Base-by-base conservation (phyloP, 2,329 filamentous ascomycete genomes). In the Fusarium concolor region DNA sequence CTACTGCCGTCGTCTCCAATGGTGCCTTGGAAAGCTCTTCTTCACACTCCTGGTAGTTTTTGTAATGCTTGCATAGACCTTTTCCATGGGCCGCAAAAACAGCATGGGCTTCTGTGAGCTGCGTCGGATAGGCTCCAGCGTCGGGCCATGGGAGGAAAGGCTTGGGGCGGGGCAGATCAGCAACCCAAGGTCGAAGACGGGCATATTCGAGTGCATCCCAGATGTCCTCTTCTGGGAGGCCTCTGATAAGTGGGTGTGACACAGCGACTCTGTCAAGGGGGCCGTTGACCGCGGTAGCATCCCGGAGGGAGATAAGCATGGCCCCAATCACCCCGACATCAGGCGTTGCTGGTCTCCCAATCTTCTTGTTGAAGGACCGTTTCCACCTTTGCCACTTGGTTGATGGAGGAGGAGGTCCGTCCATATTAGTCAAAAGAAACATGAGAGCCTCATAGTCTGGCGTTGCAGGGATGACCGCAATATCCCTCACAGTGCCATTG, bases 361-460 rank as follows among this genome's bases (percentile, higher is more conserved):
- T 10, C 14, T 65, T 65, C 22, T 62, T 65, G 7, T 67, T 62
- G 1, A 57, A n/a, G 28, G 43, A 57, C 6, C 62, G 42, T 9
- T 9, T 29, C 7, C 47, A 29, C n/a, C 49, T 56, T 1, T 41
- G 33, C 55, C 55, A 56, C n/a, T 20, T 39, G 4, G 18, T 41
- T 14, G 26, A 2, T 18, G 55, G 37, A 10, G 46, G 14, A 24
- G 55, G 22, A 6, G 50, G 14, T 6, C 31, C 2, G 1, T 50
- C 31, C n/a, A n/a, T 56, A 5, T 14, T 14, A 3, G 33, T 26
- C 7, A 52, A 55, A 11, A 26, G 60, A 9, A 37, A n/a, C 60
- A 66, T 50, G 6, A 66, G 59, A 12, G 20, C n/a, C 10, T 11
- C 6, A 46, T 64, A 66, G 29, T 56, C 41, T 14, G 31, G 17